Evolutionary conservation across 1,284 basidiomycete species (phyloP), one percentile per base, ranked within the genome.

Genomic region (Ganoderma sinense): DNA sequence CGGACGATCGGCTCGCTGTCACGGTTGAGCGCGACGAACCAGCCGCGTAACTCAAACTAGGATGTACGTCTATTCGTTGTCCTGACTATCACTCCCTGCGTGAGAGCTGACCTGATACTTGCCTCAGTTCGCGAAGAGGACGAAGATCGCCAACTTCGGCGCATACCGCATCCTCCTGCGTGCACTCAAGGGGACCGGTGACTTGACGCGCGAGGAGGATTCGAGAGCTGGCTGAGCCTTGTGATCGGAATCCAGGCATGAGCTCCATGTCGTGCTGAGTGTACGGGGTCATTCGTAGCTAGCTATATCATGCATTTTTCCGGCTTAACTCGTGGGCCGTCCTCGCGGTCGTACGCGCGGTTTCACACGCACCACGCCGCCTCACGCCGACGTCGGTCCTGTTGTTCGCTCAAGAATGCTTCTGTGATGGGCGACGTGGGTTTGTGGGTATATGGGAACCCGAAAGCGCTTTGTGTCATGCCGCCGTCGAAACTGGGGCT

Each of bases 91-190:
- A 61, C 43, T 66, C 29, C 29, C 76, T 71, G n/a, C n/a, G 56
- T 60, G 68, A 66, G 69, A 66, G 61, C 43, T 71, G 23, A 51
- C 23, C 11, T 26, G 48, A 26, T 53, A 1, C 2, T 64, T 76
- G 58, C 82, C 84, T 8, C 79, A 78, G 0, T 91, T 90, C 71
- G 82, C 85, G 0, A 91, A 91, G 74, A 88, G 89, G 0, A 90
- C 88, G 0, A 77, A 75, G 2, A 88, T 93, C 33, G 84, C 88
- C 1, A 87, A 88, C n/a, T n/a, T n/a, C 71, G 91, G 92, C 4
- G 76, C 79, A 8, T 93, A 92, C 80, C 84, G 84, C 63, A 73
- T 92, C 69, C 83, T 93, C 10, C 70, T 93, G 11, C 85, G 90
- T 10, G 88, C 87, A 4, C 79, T 91, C 69, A 87, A 84, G 71